Evolutionary conservation across 768 basidiomycete species (phyloP), one percentile per base, ranked within the genome.

Genomic region (Hypholoma fasciculare): DNA sequence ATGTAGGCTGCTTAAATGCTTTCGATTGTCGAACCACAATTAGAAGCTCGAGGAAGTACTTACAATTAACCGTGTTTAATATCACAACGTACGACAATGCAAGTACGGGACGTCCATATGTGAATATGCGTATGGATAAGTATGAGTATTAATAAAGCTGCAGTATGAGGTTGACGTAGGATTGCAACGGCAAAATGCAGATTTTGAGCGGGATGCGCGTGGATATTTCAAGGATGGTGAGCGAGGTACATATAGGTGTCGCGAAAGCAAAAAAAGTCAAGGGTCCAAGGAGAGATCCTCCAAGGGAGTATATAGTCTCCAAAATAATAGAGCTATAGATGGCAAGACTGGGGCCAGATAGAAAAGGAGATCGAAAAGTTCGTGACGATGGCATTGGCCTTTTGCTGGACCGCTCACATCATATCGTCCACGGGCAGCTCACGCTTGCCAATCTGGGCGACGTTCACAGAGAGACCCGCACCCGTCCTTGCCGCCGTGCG

Each of bases 381-480:
- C 17, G 13, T 42, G 13, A 42, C 13, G 40, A 16, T 9, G 13
- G 40, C 16, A 6, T 14, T 42, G 40, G 40, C 17, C 7, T 42
- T 12, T 14, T 42, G 13, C 13, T 42, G 40, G 40, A 7, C 8
- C 7, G 40, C 17, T 42, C 40, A 42, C 16, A 47, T 36, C 34
- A 47, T 20, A 40, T 54, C 43, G 52, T 57, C 56, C 27, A 52
- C 26, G 37, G 52, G 40, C 26, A 50, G 49, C 42, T 60, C 59
- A 8, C 49, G 39, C 42, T 60, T 64, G 40, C 63, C 57, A 23
- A 65, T 61, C 51, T 69, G 70, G 16, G 68, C 70, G 52, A 74
- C 67, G 55, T 74, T 71, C 11, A 69, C 65, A 4, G 66, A 65
- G 9, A 74, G 65, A 1, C 71, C 67, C 1, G 68, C 63, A 17